Percentiles rank a stretch among this genome's conserved stretches.
Conservation (phyloP, 2,329 filamentous ascomycete species). For the Paraphoma sp. region DNA sequence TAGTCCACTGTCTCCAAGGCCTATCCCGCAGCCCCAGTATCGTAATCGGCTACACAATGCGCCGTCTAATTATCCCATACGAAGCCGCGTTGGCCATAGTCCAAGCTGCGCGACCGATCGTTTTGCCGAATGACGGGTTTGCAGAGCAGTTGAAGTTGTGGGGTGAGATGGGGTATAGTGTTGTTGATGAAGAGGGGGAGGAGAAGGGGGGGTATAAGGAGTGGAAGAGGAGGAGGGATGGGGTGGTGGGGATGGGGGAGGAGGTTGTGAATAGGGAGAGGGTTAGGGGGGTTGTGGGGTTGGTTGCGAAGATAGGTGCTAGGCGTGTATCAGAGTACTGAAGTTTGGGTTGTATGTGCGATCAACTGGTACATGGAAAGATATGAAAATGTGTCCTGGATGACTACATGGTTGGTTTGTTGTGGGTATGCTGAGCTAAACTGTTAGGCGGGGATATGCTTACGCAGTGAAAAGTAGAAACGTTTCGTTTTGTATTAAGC, state of each 20-base stretch:
- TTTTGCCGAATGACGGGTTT: slow-evolving; percentile 19
- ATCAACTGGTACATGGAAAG: too few species aligned
- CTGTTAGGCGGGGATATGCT: too few species aligned
- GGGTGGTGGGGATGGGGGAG: background rate
- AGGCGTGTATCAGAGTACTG: too few species aligned
- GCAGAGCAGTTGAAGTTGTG: slow-evolving; percentile 18
- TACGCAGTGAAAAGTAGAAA: too few species aligned
- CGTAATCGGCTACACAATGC: slow-evolving; percentile 22
- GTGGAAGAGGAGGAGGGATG: background rate
- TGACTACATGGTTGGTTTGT: too few species aligned
- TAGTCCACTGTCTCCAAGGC: slow-evolving; percentile 22
- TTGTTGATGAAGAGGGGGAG: background rate
- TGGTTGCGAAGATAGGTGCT: background rate
- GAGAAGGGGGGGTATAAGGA: background rate
- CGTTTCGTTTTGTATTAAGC: too few species aligned
- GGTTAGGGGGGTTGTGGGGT: background rate
- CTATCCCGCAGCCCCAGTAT: slow-evolving; percentile 17
- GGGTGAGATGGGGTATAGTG: slow-evolving; percentile 7
- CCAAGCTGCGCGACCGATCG: background rate
- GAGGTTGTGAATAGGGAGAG: background rate
- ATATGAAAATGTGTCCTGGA: too few species aligned
- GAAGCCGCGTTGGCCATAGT: slow-evolving; percentile 11
- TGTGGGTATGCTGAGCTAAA: too few species aligned
- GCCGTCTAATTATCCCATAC: slow-evolving; percentile 6
- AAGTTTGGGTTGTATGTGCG: too few species aligned